phyloP scores from a whole-genome alignment of 1,284 basidiomycete genomes.

The Cystobasidium slooffiae region DNA sequence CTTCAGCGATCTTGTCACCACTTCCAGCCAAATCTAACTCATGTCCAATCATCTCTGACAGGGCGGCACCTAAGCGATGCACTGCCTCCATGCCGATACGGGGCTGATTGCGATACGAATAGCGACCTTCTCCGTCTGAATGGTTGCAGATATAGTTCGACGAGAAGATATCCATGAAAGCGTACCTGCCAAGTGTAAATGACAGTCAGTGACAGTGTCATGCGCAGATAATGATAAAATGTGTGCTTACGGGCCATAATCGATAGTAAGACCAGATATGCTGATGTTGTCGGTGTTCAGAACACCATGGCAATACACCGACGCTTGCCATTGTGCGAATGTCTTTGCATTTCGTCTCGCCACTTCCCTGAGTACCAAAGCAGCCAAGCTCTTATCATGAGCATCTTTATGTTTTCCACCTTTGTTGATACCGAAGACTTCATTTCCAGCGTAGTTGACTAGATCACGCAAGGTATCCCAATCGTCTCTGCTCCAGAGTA shows the following conservation, averaged over 20 bases:
- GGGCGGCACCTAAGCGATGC: slow-evolving; percentile 71
- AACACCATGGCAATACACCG: slow-evolving; percentile 63
- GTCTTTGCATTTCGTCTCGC: slow-evolving; percentile 82
- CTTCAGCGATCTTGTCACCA: slow-evolving; percentile 55
- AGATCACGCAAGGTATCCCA: slow-evolving; percentile 73
- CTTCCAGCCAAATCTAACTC: slow-evolving; percentile 65
- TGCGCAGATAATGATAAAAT: background rate
- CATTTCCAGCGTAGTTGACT: slow-evolving; percentile 63
- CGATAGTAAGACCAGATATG: slow-evolving; percentile 63
- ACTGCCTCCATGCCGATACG: slow-evolving; percentile 71
- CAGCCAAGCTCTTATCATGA: slow-evolving; percentile 51
- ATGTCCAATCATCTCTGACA: slow-evolving; percentile 80
- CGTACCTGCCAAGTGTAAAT: slow-evolving; percentile 64
- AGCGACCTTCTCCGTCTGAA: slow-evolving; percentile 81
- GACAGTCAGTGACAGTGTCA: background rate
- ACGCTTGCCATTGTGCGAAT: slow-evolving; percentile 85
- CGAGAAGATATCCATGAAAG: slow-evolving; percentile 87
- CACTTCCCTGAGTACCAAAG: slow-evolving; percentile 72
- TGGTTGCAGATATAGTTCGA: slow-evolving; percentile 90
- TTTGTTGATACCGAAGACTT: slow-evolving; percentile 62
- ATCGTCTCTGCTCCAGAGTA: slow-evolving; percentile 65
- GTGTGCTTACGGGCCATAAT: slow-evolving; percentile 67
- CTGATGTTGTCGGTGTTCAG: slow-evolving; percentile 91
- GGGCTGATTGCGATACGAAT: slow-evolving; percentile 60
- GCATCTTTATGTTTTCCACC: slow-evolving; percentile 11